A percentile compares a stretch with the other conserved stretches of the same genome.
Conservation (phyloP, 345 rosid genomes). For the Heritiera littoralis region DNA sequence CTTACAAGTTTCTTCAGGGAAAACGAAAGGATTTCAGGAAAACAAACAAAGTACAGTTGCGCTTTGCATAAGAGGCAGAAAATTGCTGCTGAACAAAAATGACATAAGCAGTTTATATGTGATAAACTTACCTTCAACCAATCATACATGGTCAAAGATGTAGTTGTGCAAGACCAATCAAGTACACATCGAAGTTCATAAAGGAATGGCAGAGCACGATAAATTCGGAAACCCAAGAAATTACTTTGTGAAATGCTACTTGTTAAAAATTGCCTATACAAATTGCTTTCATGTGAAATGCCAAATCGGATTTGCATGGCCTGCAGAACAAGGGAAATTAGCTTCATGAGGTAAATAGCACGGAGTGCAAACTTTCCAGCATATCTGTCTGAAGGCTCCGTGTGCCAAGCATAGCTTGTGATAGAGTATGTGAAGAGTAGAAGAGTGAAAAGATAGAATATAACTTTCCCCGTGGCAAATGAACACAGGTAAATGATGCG, state of each 20-base stretch:
- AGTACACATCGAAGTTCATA: constrained; percentile 91
- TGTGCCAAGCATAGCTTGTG: constrained; percentile 80
- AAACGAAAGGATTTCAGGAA: background rate
- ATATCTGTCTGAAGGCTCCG: constrained; percentile 64
- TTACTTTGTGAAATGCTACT: constrained; percentile 76
- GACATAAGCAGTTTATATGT: background rate
- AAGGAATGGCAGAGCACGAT: constrained; percentile 92
- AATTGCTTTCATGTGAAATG: constrained; percentile 87
- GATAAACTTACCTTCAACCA: constrained; percentile 81
- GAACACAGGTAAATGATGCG: constrained; percentile 95
- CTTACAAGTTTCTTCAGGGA: constrained; percentile 3
- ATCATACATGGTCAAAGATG: constrained; percentile 98
- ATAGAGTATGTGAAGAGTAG: constrained; percentile 77
- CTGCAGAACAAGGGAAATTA: constrained; percentile 85
- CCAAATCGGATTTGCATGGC: constrained; percentile 92
- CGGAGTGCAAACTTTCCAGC: constrained; percentile 77
- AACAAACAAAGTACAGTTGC: background rate
- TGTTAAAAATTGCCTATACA: constrained; percentile 91
- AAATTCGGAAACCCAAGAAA: constrained; percentile 85
- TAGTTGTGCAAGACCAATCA: constrained; percentile 99
- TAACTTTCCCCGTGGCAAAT: constrained; percentile 74
- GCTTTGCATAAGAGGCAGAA: background rate
- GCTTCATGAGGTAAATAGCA: constrained; percentile 85
- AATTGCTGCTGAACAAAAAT: background rate
- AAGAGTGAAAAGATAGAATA: constrained; percentile 86